A percentile compares a stretch with the other conserved stretches of the same genome.
These are phyloP conservation scores for Cryptosporidium sp. DNA, from an alignment of 169 alveolate genomes.

Conservation along the genomic window DNA sequence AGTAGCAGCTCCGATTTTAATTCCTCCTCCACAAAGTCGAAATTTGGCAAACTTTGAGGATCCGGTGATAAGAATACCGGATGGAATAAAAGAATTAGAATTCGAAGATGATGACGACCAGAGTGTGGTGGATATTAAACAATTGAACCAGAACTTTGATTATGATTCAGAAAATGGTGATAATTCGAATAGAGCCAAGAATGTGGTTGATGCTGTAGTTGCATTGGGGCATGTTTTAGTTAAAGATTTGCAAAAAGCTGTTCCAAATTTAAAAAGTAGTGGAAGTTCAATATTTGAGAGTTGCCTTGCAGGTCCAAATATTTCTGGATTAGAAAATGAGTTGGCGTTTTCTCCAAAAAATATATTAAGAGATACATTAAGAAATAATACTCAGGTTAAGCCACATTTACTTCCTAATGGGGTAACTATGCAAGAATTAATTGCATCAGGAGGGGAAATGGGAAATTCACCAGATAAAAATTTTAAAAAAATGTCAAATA, in stretches of 20 bases:
- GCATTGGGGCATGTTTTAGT: slow-evolving; percentile 73
- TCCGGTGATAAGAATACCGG: slow-evolving; percentile 56
- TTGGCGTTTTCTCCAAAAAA: slow-evolving; percentile 51
- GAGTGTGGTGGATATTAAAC: slow-evolving; percentile 72
- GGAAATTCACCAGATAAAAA: slow-evolving; percentile 10
- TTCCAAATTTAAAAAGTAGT: slow-evolving; percentile 37
- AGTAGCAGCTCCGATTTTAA: slow-evolving; percentile 70
- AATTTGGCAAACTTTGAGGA: slow-evolving; percentile 64
- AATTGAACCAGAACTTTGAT: slow-evolving; percentile 22
- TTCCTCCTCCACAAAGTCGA: slow-evolving; percentile 65
- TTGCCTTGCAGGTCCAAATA: slow-evolving; percentile 51
- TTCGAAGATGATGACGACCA: slow-evolving; percentile 71
- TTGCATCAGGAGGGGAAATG: slow-evolving; percentile 5
- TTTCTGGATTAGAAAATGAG: slow-evolving; percentile 12
- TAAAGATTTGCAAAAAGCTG: slow-evolving; percentile 69
- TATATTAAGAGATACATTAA: slow-evolving; percentile 26
- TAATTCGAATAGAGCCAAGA: slow-evolving; percentile 59
- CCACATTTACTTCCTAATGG: slow-evolving; percentile 75
- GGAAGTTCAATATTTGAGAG: slow-evolving; percentile 62
- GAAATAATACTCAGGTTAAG: slow-evolving; percentile 13
- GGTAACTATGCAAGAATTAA: slow-evolving; percentile 56
- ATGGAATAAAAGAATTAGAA: slow-evolving; percentile 57
- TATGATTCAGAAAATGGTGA: slow-evolving; percentile 71
- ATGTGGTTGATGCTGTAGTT: slow-evolving; percentile 71
- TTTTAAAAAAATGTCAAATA: not conserved